Base-by-base conservation (phyloP, 306 rosid genomes). In the Quercus mongolica region DNA sequence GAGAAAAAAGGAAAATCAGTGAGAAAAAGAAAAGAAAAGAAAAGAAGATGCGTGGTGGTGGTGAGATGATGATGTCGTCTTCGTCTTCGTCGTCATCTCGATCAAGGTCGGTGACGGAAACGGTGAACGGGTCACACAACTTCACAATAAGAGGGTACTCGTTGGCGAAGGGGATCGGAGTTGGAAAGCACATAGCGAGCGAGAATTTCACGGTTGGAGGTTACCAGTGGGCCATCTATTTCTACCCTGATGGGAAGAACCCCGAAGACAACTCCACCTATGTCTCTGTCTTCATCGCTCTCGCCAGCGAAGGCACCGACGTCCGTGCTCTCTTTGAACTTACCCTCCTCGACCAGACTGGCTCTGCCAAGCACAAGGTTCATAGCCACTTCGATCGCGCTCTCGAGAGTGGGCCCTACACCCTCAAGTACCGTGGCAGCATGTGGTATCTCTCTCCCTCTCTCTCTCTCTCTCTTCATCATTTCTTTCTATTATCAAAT, bases 91-190 rank as follows among this genome's bases (percentile, higher is more conserved):
- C 72, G 17, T 5, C 46, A 28, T 19, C 78, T 90, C 78, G 88
- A 85, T 95, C 99, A 0, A 89, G 96, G 26, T 92, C 97, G 69
- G 97, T 95, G 78, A 92, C 97, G 33, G 97, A 92, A 83, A 95
- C 99, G 46, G 90, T 95, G 31, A 95, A 95, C 85, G 99, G 98
- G 5, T 95, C 99, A 35, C 99, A 95, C 88, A 91, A 92, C 83
- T 95, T 95, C 74, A 91, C 91, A 21, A 92, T 95, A 35, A 89
- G 87, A 73, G 99, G 99, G 0, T 95, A 90, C 73, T 95, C 99
- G 15, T 80, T 95, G 9, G 98, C 98, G 23, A 95, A 95, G 68
- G 99, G 99, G 49, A 95, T 92, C 87, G 99, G 98, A 19, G 94
- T 91, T 0, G 99, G 99, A 8, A 92, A 92, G 71, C 99, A 92